These are phyloP conservation scores for Sicyos baderoa DNA, from an alignment of 306 rosid genomes.

Conservation along the genomic window DNA sequence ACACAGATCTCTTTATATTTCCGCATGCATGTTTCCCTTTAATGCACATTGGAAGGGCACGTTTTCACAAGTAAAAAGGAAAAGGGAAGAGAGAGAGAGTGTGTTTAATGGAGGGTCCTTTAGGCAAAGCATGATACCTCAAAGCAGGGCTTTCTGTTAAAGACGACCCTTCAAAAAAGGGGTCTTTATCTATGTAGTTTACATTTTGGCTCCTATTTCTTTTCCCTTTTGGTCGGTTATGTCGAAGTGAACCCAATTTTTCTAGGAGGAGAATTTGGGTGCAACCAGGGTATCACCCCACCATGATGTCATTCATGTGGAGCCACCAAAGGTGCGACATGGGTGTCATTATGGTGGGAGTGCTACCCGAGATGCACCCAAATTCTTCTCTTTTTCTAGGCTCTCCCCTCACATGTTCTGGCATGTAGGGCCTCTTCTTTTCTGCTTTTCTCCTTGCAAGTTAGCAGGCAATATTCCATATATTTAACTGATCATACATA, in stretches of 20 bases:
- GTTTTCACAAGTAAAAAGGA: constrained; percentile 9
- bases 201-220: constrained; percentile 15
- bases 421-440: constrained; percentile 17
- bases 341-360: too few relatives aligned
- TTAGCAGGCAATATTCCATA: not conserved
- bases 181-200: constrained; percentile 11
- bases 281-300: too few relatives aligned
- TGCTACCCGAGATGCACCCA: too few relatives aligned
- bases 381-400: too few relatives aligned
- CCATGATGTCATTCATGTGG: too few relatives aligned
- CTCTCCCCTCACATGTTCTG: constrained; percentile 15
- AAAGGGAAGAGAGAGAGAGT: constrained; percentile 1
- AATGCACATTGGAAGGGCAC: constrained; percentile 20
- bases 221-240: constrained; percentile 21
- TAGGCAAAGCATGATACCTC: constrained; percentile 16
- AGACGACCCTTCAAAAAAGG: constrained; percentile 17
- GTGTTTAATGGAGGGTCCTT: constrained; percentile 7
- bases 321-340: too few relatives aligned
- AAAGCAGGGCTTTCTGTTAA: constrained; percentile 20
- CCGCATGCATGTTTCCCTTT: constrained; percentile 22
- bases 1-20: constrained; percentile 13
- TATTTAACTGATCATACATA: constrained; percentile 6
- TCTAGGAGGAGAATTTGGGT: too few relatives aligned
- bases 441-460: constrained; percentile 3
- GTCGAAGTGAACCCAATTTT: constrained; percentile 8